Conservation (phyloP, 108 stramenopile species). For the Nannochloropsis salina region DNA sequence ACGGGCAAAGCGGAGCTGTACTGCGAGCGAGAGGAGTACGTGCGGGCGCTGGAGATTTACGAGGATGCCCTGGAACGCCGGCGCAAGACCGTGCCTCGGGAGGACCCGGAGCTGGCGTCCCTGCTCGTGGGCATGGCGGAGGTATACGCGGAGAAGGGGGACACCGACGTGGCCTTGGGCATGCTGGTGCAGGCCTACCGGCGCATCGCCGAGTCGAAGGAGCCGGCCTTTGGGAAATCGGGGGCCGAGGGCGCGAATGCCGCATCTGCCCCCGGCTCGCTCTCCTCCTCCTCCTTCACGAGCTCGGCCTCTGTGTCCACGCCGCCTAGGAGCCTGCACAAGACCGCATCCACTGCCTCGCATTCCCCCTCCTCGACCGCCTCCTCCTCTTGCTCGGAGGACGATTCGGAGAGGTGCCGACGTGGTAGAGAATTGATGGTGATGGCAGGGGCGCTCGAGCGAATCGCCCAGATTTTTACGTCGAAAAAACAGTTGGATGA, state of each 20-base stretch:
- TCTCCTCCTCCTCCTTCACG: neutral
- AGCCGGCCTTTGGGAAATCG: neutral
- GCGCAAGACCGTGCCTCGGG: neutral
- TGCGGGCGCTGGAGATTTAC: neutral
- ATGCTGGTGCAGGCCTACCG: neutral
- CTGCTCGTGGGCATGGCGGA: conserved; percentile 16
- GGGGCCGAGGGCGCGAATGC: neutral
- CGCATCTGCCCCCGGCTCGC: neutral
- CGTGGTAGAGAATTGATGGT: neutral
- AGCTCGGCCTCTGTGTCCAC: neutral
- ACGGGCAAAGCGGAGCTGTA: neutral
- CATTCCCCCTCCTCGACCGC: neutral
- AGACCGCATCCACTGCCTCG: neutral
- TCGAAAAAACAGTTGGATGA: neutral
- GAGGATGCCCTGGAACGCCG: neutral
- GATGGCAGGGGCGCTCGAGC: neutral
- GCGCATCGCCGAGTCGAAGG: neutral
- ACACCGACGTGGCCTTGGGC: neutral
- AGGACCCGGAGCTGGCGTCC: conserved; percentile 9
- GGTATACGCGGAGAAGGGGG: neutral
- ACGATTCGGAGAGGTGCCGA: neutral
- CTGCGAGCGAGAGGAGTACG: neutral
- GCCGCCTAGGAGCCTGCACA: too few relatives aligned
- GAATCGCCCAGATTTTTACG: neutral
- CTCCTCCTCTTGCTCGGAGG: neutral